Conservation (phyloP, 2,329 filamentous ascomycete species). For the Fusarium fujikuroi region DNA sequence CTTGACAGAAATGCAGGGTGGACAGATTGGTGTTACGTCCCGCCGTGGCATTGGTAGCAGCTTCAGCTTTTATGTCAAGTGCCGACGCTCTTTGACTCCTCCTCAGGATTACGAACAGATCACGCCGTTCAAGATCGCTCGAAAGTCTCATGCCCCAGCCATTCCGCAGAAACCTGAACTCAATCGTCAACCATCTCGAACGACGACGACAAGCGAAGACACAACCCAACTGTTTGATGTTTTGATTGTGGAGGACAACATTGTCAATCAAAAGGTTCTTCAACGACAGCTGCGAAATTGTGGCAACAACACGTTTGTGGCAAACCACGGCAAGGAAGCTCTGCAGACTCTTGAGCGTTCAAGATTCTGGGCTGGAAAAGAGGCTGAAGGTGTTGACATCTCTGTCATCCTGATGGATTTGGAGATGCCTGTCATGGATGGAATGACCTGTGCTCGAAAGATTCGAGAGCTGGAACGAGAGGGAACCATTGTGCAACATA, state of each 20-base stretch:
- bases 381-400: conserved; percentile 62
- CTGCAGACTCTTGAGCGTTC: conserved; percentile 67
- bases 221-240: conserved; percentile 59
- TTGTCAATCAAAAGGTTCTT: conserved; percentile 73
- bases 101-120: conserved; percentile 52
- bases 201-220: conserved; percentile 19
- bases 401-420: conserved; percentile 82
- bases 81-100: conserved; percentile 63
- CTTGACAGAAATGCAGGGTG: conserved; percentile 79
- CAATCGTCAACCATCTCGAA: conserved; percentile 25
- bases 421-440: conserved; percentile 88
- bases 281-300: conserved; percentile 69
- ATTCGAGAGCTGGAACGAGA: conserved; percentile 75
- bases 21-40: conserved; percentile 79
- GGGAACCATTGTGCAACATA: conserved; percentile 70
- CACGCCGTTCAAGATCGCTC: conserved; percentile 50
- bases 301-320: conserved; percentile 70
- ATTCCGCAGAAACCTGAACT: conserved; percentile 32
- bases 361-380: conserved; percentile 64
- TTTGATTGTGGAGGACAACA: conserved; percentile 74
- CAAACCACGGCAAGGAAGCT: conserved; percentile 73
- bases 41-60: conserved; percentile 75
- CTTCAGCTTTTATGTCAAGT: conserved; percentile 81
- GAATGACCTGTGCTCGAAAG: conserved; percentile 75
- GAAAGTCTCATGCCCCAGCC: conserved; percentile 42